Base-by-base conservation (phyloP, 805 yeast genomes). In the Dipodascus albidus region DNA sequence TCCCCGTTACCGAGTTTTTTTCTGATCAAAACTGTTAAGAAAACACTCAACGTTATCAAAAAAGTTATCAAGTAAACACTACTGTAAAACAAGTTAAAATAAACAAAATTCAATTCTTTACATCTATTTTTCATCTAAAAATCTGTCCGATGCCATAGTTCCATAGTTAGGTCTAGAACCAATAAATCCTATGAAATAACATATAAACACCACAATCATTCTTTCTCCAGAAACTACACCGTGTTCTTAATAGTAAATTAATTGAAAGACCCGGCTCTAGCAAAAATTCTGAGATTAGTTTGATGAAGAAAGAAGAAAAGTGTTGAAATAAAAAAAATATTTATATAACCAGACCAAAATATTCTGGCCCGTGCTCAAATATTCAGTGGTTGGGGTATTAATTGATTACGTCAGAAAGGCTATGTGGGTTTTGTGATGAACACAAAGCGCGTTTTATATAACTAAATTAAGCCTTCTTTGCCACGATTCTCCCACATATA, bases 221-320 rank as follows among this genome's bases (percentile, higher is more conserved):
- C 44, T 38, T 14, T 38, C 44, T 38, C 44, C n/a, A 38, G 44
- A 38, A 38, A 38, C 44, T 38, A 38, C 44, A 38, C 44, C 44
- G 44, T 38, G 20, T 38, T 6, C 17, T 38, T 17, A 38, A 38
- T 38, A 17, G 38, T 9, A 31, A 31, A 31, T 9, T n/a, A 6
- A 27, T 27, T 11, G 20, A 11, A 17, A 38, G 20, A 38, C 9
- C n/a, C 44, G 44, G 44, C 44, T 38, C 44, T 38, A 38, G 44
- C 44, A 38, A 38, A 38, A 38, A n/a, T n/a, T 38, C 44, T 38
- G 44, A 38, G 44, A 38, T n/a, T 38, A 38, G 44, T 38, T 38
- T 38, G 44, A 38, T 38, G 44, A 14, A 38, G 44, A 38, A 38
- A 14, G n/a, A 17, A 38, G 20, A 38, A 17, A 38, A 38, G 6